These are phyloP conservation scores for Coniochaeta ligniaria DNA, from an alignment of 2,329 filamentous ascomycete species.

Conservation along the genomic window DNA sequence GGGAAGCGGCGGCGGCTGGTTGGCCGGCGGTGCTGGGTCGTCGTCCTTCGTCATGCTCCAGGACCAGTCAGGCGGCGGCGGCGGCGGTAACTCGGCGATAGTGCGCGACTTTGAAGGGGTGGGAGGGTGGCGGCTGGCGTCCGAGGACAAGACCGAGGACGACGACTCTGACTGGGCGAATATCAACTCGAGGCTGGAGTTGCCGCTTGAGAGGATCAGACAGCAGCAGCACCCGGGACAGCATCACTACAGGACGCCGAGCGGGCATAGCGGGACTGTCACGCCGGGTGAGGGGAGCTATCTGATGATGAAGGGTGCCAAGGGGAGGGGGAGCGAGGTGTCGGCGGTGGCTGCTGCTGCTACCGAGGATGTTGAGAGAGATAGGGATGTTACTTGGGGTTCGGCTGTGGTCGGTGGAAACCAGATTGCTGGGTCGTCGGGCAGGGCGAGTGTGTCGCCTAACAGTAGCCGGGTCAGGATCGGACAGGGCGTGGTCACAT, in stretches of 20 bases:
- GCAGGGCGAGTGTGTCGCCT: constrained; percentile 26
- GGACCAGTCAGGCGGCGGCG: constrained; percentile 4
- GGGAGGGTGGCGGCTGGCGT: constrained; percentile 45
- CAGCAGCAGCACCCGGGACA: constrained; percentile 11
- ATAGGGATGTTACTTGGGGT: background rate
- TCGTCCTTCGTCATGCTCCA: constrained; percentile 13
- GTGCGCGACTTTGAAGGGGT: constrained; percentile 53
- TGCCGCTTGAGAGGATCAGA: constrained; percentile 32
- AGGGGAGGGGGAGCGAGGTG: constrained; percentile 7
- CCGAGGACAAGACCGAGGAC: constrained; percentile 16
- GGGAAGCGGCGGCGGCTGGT: constrained; percentile 10
- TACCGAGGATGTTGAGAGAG: background rate
- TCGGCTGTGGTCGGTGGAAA: constrained; percentile 8
- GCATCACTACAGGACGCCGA: constrained; percentile 36
- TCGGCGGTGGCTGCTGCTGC: background rate
- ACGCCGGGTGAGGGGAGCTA: constrained; percentile 30
- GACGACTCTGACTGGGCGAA: constrained; percentile 41
- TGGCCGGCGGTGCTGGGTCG: constrained; percentile 16
- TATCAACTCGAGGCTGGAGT: constrained; percentile 44
- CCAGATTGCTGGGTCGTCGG: constrained; percentile 12
- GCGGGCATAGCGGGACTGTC: constrained; percentile 18
- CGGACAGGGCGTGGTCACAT: constrained; percentile 27
- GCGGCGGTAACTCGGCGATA: constrained; percentile 28
- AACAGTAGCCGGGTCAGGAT: constrained; percentile 43
- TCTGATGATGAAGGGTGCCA: constrained; percentile 33